Percentiles rank a stretch among this genome's conserved stretches.
phyloP scores from a whole-genome alignment of 1,139 yeast species.

The Zhuliangozyma blackwelliae region DNA sequence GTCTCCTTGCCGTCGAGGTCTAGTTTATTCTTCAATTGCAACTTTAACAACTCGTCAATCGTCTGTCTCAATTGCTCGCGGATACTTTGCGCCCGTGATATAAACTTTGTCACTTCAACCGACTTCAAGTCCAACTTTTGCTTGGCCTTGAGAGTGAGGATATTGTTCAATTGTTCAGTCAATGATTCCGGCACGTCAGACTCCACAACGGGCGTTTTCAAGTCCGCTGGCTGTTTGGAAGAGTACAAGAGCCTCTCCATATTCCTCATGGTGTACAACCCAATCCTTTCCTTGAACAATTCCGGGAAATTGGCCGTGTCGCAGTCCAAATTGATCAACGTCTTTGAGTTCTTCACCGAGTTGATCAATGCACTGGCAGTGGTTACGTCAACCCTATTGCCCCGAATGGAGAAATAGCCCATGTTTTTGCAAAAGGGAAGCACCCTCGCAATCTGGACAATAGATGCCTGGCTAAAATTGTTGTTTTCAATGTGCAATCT shows the following conservation, averaged over 20 bases:
- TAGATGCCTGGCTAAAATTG: slow-evolving; percentile 40
- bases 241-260: slow-evolving; percentile 47
- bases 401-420: slow-evolving; percentile 56
- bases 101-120: slow-evolving; percentile 36
- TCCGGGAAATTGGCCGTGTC: slow-evolving; percentile 36
- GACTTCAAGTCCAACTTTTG: slow-evolving; percentile 23
- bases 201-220: slow-evolving; percentile 5
- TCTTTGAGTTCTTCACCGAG: slow-evolving; percentile 37
- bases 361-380: slow-evolving; percentile 38
- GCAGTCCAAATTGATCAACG: slow-evolving; percentile 38
- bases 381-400: slow-evolving; percentile 49
- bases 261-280: slow-evolving; percentile 66
- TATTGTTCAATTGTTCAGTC: slow-evolving; percentile 34
- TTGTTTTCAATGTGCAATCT: slow-evolving; percentile 64
- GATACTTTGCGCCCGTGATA: slow-evolving; percentile 39
- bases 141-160: slow-evolving; percentile 27
- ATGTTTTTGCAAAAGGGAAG: slow-evolving; percentile 59
- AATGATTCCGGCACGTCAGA: slow-evolving; percentile 18
- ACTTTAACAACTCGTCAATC: slow-evolving; percentile 51
- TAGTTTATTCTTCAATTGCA: slow-evolving; percentile 51
- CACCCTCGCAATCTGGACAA: slow-evolving; percentile 55
- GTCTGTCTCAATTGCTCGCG: slow-evolving; percentile 48
- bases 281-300: slow-evolving; percentile 52
- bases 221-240: slow-evolving; percentile 9
- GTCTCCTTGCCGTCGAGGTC: slow-evolving; percentile 71